Evolutionary conservation across 805 yeast species (phyloP), one percentile per base, ranked within the genome.

Genomic region (Grigorovia transvaalensis): DNA sequence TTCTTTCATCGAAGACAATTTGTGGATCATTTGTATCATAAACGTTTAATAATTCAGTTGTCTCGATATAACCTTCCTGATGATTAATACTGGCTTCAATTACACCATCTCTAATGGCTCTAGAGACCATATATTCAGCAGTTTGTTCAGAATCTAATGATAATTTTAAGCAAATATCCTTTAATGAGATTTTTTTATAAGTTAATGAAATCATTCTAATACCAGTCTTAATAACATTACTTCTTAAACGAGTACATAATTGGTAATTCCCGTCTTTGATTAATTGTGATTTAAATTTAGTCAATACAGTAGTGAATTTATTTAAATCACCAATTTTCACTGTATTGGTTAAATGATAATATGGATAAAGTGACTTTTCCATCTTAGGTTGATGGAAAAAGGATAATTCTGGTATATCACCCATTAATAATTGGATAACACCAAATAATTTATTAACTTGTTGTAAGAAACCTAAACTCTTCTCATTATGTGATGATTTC

Each of bases 191-290:
- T 66, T 81, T 83, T 54, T 93, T 85, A 73, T 93, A 93, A 7
- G 96, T 83, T 61, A 93, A 74, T 12, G 96, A 87, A 63, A 93
- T 88, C 62, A 88, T 85, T 68, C 98, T 80, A 55, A 93, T 88
- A 64, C 99, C 99, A 1, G 99, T 90, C 72, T 91, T 93, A 71
- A 93, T 93, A 55, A 93, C 99, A 67, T 91, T 93, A 65, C 95
- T 96, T 67, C 97, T 85, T 64, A 93, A 76, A 63, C 98, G 81
- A 46, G 88, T 77, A 46, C 93, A 93, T 60, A 93, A 76, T 43
- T 88, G 86, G 66, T 82, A 87, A 59, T 84, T 87, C 48, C 84
- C 88, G 69, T 93, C 99, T 53, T 73, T 77, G 62, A 81, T 76
- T 58, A 90, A 81, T 41, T 69, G 72, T 1, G 69, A 69, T 57